Evolutionary conservation across 2,329 filamentous ascomycete genomes (phyloP).

Genomic region (Aureobasidium sp.): DNA sequence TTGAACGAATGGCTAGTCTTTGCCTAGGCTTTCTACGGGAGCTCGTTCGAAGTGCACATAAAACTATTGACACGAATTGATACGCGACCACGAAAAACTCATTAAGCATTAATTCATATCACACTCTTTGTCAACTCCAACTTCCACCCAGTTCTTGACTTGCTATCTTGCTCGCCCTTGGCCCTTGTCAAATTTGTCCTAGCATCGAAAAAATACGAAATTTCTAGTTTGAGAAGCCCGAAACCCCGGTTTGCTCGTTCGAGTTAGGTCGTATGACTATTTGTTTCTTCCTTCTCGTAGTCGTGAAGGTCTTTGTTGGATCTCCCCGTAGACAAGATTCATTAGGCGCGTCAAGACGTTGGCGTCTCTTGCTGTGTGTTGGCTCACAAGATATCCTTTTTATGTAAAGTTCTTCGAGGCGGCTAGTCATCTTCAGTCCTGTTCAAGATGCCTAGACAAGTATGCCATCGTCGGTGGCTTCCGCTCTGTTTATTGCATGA

Average conservation of each 20-base stretch:
- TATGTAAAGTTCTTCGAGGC: not conserved
- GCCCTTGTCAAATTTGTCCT: too few relatives aligned
- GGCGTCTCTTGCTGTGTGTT: not conserved
- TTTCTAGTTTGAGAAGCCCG: too few relatives aligned
- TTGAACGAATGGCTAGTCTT: not conserved
- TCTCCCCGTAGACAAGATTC: too few relatives aligned
- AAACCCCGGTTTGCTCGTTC: too few relatives aligned
- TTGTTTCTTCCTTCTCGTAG: too few relatives aligned
- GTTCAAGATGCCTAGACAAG: not conserved
- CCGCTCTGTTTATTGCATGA: not conserved
- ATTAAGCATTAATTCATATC: slow-evolving; percentile 8
- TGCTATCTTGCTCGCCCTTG: too few relatives aligned
- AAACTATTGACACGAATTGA: not conserved
- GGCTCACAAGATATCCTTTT: not conserved
- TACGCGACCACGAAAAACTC: slow-evolving; percentile 11
- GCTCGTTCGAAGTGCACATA: not conserved
- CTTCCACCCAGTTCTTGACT: too few relatives aligned
- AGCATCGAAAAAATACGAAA: too few relatives aligned
- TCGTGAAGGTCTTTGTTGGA: too few relatives aligned
- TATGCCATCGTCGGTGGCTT: not conserved
- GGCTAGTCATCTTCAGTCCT: not conserved
- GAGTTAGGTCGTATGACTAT: too few relatives aligned
- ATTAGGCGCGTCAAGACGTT: not conserved
- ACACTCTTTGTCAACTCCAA: not conserved
- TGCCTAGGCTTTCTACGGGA: not conserved